Conservation (phyloP, 371 early-diverging fungal species). For the Mycotypha africana region DNA sequence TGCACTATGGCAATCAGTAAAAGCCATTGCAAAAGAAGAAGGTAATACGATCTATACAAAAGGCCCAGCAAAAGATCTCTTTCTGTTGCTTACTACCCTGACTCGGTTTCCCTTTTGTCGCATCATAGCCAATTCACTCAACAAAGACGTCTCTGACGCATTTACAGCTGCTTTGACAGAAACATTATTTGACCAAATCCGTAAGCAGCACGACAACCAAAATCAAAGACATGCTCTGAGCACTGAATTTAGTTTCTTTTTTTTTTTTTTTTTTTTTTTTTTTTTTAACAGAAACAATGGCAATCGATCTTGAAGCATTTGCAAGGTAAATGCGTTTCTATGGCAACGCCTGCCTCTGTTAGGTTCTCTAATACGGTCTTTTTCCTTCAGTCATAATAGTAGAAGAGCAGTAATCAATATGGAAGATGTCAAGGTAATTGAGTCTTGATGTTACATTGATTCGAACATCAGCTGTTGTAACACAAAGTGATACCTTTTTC, state of each 20-base stretch:
- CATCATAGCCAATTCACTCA: constrained; percentile 5
- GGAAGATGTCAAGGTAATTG: constrained; percentile 23
- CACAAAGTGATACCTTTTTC: too few relatives aligned
- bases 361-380: too few relatives aligned
- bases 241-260: too few relatives aligned
- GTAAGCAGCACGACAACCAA: neutral
- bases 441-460: too few relatives aligned
- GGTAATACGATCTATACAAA: neutral
- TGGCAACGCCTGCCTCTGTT: too few relatives aligned
- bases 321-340: constrained; percentile 22
- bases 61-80: too few relatives aligned
- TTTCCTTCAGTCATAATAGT: too few relatives aligned
- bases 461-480: too few relatives aligned
- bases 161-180: constrained; percentile 15
- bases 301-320: constrained; percentile 19
- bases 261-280: neutral
- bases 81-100: too few relatives aligned
- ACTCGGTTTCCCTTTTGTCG: too few relatives aligned
- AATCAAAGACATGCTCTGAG: too few relatives aligned
- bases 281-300: constrained; percentile 11
- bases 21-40: constrained; percentile 10
- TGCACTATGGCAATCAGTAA: constrained; percentile 12
- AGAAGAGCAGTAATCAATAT: constrained; percentile 16
- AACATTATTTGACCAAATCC: constrained; percentile 8
- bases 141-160: constrained; percentile 9